Evolutionary conservation across 257 asterid species (phyloP).

Genomic region (Gardenia jasminoides): DNA sequence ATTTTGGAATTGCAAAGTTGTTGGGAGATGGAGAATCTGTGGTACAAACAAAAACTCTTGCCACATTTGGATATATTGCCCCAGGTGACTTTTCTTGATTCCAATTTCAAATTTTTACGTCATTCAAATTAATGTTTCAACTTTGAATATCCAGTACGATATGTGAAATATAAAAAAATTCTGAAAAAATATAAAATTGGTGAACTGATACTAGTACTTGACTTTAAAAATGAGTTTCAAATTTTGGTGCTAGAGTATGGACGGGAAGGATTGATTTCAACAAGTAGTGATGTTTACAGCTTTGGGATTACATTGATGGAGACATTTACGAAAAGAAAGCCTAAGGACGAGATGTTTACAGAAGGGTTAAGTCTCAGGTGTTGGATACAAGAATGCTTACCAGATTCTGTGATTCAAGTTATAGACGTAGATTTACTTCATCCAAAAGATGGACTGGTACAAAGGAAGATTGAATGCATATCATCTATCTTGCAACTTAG

Average conservation of each 20-base stretch:
- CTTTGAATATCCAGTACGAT: too few relatives aligned
- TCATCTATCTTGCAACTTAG: conserved; percentile 15
- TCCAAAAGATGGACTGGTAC: not conserved
- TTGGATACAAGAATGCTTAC: conserved; percentile 8
- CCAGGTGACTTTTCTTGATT: not conserved
- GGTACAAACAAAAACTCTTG: not conserved
- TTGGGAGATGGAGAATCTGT: not conserved
- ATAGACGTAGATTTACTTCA: conserved; percentile 6
- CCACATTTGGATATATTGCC: not conserved
- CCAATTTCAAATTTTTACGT: too few relatives aligned
- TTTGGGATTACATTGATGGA: too few relatives aligned
- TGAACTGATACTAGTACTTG: too few relatives aligned
- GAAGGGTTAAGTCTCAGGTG: not conserved
- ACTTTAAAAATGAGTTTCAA: too few relatives aligned
- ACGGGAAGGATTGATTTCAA: too few relatives aligned
- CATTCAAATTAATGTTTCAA: too few relatives aligned
- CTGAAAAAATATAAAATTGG: too few relatives aligned
- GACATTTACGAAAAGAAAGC: conserved; percentile 7
- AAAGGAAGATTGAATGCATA: not conserved
- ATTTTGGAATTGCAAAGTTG: too few relatives aligned
- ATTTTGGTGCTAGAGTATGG: too few relatives aligned
- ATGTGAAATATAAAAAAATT: too few relatives aligned
- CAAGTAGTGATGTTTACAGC: too few relatives aligned
- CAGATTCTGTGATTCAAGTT: conserved; percentile 5
- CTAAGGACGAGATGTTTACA: conserved; percentile 10